These are phyloP conservation scores for Tuber melanosporum DNA, from an alignment of 495 filamentous ascomycete genomes.

Conservation along the genomic window DNA sequence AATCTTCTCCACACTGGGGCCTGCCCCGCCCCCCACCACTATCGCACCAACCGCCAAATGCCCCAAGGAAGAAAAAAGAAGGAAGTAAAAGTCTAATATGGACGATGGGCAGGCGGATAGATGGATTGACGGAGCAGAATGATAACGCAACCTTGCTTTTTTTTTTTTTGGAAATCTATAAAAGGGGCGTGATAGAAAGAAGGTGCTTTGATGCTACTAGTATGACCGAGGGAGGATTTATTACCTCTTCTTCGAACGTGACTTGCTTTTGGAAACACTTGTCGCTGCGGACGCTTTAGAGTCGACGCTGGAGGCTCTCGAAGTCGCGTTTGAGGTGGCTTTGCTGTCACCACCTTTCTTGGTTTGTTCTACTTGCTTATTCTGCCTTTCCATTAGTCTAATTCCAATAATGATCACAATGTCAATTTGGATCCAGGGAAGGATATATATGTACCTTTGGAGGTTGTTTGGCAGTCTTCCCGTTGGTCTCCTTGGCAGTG, in stretches of 20 bases:
- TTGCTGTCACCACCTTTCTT: constrained; percentile 49
- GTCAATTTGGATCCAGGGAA: not conserved
- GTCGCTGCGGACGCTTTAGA: constrained; percentile 42
- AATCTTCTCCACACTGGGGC: not conserved
- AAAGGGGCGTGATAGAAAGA: not conserved
- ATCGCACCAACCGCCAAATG: not conserved
- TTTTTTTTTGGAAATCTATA: not conserved
- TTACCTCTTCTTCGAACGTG: constrained; percentile 32
- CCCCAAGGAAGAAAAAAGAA: not conserved
- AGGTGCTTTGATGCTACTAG: not conserved
- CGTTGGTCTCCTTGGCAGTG: constrained; percentile 49
- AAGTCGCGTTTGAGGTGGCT: constrained; percentile 52
- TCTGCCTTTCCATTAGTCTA: constrained; percentile 45
- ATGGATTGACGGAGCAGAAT: not conserved
- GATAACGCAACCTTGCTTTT: not conserved
- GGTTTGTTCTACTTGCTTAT: constrained; percentile 58
- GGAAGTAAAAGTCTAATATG: not conserved
- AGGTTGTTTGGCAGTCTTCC: constrained; percentile 29
- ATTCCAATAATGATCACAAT: not conserved
- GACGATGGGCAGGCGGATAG: not conserved
- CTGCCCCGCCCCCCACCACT: not conserved
- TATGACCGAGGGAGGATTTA: not conserved
- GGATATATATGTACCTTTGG: constrained; percentile 48
- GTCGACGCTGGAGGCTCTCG: constrained; percentile 52
- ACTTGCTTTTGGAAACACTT: constrained; percentile 24